phyloP scores from a whole-genome alignment of 75 land plant species.

The Ceratopteris richardii region DNA sequence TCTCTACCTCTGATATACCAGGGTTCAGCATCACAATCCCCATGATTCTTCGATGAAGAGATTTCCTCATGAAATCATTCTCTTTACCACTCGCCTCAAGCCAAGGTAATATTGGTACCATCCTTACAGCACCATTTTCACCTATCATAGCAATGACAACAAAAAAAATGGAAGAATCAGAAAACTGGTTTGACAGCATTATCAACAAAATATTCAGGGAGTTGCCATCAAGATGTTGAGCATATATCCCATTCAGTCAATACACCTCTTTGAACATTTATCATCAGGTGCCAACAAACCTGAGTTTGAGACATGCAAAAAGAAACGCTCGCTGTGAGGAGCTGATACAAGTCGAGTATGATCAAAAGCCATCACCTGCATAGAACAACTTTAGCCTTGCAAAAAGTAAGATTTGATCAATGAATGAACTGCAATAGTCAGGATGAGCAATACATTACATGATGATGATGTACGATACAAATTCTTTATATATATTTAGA shows the following conservation, averaged over 20 bases:
- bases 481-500: too few relatives aligned
- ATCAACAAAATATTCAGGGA: too few relatives aligned
- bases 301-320: slow-evolving; percentile 14
- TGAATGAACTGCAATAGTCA: neutral
- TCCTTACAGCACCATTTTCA: slow-evolving; percentile 8
- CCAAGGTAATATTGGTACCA: slow-evolving; percentile 83
- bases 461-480: too few relatives aligned
- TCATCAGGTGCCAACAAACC: too few relatives aligned
- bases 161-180: neutral
- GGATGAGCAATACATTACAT: too few relatives aligned
- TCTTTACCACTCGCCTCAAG: slow-evolving; percentile 68
- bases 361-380: slow-evolving; percentile 84
- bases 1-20: slow-evolving; percentile 94
- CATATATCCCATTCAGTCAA: too few relatives aligned
- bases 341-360: slow-evolving; percentile 50
- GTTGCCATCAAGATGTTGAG: too few relatives aligned
- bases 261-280: too few relatives aligned
- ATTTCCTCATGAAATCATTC: slow-evolving; percentile 38
- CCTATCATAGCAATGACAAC: slow-evolving; percentile 1
- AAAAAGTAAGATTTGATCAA: neutral
- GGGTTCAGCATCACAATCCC: slow-evolving; percentile 87
- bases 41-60: slow-evolving; percentile 58
- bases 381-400: neutral
- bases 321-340: slow-evolving; percentile 43
- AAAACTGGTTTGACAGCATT: too few relatives aligned